Evolutionary conservation across 1,284 basidiomycete species (phyloP).

Genomic region (Tremellales sp.): DNA sequence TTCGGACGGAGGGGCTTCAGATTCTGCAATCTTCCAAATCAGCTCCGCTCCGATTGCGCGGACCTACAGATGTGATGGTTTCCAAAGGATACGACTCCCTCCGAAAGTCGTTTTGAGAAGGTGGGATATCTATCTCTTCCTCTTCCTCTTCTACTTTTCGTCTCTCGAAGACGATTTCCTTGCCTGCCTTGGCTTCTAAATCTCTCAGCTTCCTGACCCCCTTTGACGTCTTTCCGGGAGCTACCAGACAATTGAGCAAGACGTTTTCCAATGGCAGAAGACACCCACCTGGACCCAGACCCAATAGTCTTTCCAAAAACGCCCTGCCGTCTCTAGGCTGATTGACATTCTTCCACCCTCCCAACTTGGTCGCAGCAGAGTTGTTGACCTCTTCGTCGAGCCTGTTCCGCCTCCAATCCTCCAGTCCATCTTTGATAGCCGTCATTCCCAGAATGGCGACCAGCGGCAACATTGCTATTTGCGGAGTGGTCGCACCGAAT

Average conservation of each 20-base stretch:
- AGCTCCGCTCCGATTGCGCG: not conserved
- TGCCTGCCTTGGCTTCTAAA: conserved; percentile 63
- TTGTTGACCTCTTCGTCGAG: conserved; percentile 70
- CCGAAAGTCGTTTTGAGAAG: conserved; percentile 12
- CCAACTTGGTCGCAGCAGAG: conserved; percentile 55
- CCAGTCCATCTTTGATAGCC: conserved; percentile 89
- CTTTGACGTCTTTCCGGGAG: conserved; percentile 58
- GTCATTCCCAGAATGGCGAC: conserved; percentile 84
- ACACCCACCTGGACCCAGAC: conserved; percentile 42
- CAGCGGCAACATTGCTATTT: conserved; percentile 81
- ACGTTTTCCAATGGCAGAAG: not conserved
- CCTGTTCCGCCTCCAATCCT: conserved; percentile 82
- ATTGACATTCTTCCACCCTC: conserved; percentile 86
- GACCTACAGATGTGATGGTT: conserved; percentile 29
- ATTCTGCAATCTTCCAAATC: not conserved
- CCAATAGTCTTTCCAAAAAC: conserved; percentile 68
- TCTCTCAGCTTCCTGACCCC: conserved; percentile 83
- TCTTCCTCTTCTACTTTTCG: conserved; percentile 38
- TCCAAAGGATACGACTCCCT: conserved; percentile 30
- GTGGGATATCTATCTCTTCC: conserved; percentile 22
- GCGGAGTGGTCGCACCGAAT: conserved; percentile 82
- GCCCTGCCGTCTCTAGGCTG: conserved; percentile 71
- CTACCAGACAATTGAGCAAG: conserved; percentile 13
- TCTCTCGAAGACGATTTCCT: conserved; percentile 62
- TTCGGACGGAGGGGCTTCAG: conserved; percentile 7